Evolutionary conservation across 768 basidiomycete genomes (phyloP), one percentile per base, ranked within the genome.

Genomic region (Russula earlei): DNA sequence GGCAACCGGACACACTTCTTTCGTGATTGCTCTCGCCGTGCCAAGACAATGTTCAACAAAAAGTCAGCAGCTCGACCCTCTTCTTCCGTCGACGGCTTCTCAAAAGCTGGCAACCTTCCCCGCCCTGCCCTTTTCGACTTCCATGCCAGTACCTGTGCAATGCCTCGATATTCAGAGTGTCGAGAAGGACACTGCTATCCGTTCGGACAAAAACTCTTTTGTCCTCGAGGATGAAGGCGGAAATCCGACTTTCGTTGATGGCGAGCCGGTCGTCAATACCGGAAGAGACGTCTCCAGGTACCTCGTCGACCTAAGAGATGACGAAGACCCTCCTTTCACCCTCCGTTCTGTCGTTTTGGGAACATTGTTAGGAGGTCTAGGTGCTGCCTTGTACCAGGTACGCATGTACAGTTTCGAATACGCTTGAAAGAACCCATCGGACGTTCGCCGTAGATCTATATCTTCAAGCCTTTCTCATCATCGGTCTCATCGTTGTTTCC

Each of bases 381-480:
- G 80, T 8, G 80, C 82, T n/a, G 75, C 79, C 7, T 67, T 84
- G 40, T 70, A 69, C 52, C 79, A 83, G 75, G 80, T 79, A 53
- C 14, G 70, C 56, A 6, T 20, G 25, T 24, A 1, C 17, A 11
- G n/a, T 29, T 19, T 36, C 27, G 22, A 29, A 49, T 42, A 49
- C 43, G 17, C 43, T 25, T 17, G 1, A 29, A 14, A 11, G 5
- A 14, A 37, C 20, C 24, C 14, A 36, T 36, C 43, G 51, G 22
- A 61, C 19, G 3, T 2, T 29, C 11, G 34, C 27, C 48, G 51
- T 46, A 82, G 80, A 80, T 83, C 33, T 82, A 81, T 63, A 50
- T 73, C 5, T 82, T 81, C 67, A 83, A 84, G 63, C 83, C 83
- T 0, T 66, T 80, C 3, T 71, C 76, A 56, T 71, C 75, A 59